Conservation (phyloP, 768 basidiomycete species). For the Serendipita sp. region DNA sequence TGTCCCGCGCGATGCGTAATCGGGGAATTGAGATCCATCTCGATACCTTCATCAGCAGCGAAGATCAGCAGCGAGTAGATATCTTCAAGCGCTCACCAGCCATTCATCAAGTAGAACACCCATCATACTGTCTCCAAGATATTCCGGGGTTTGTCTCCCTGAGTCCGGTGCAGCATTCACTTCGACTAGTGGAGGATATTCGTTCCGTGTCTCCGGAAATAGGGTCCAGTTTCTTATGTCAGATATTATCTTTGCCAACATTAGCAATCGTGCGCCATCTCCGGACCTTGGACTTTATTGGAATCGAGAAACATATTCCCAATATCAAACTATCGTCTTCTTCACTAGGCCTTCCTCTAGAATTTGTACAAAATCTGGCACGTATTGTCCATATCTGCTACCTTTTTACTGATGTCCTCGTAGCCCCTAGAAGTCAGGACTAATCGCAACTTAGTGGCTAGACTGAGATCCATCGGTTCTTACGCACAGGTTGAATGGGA, state of each 20-base stretch:
- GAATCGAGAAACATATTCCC: no score
- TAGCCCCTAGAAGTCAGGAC: background rate
- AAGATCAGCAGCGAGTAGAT: background rate
- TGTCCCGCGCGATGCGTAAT: conserved; percentile 97
- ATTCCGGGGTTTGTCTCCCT: background rate
- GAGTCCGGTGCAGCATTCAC: background rate
- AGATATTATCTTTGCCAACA: background rate
- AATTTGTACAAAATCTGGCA: background rate
- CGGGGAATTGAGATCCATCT: conserved; percentile 77
- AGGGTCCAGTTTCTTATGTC: background rate
- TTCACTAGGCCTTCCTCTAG: background rate
- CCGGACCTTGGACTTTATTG: background rate
- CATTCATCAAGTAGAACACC: no score
- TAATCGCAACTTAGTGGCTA: background rate
- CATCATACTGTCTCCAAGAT: no score
- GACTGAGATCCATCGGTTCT: background rate
- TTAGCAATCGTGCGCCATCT: background rate
- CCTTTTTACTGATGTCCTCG: background rate
- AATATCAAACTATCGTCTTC: background rate
- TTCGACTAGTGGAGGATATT: background rate
- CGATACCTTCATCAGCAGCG: background rate
- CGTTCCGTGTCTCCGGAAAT: background rate
- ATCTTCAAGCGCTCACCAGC: background rate
- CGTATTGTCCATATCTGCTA: background rate
- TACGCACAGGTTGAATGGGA: background rate